Evolutionary conservation across 2,329 filamentous ascomycete genomes (phyloP).

Genomic region (Venturia pyrina): DNA sequence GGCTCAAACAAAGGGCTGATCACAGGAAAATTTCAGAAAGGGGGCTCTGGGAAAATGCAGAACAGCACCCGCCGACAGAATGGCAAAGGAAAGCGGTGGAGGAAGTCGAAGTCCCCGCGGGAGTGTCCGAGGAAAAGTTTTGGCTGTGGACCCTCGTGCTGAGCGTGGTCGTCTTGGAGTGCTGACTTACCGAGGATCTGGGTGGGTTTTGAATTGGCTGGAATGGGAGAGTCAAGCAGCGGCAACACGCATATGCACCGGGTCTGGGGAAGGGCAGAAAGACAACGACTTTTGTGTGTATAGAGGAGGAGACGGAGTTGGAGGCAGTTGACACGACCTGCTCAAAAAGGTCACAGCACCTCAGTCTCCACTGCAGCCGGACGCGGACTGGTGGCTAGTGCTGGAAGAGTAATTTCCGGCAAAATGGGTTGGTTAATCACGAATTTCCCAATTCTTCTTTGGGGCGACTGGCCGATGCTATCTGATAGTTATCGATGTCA

Average conservation of each 20-base stretch:
- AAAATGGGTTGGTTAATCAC: conserved; percentile 5
- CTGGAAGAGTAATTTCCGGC: not conserved
- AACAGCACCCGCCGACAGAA: not conserved
- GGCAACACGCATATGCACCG: not conserved
- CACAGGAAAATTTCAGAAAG: not conserved
- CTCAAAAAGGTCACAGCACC: not conserved
- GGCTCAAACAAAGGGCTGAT: not conserved
- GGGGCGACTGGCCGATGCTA: not conserved
- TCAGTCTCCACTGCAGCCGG: not conserved
- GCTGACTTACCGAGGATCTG: not conserved
- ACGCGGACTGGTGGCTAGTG: conserved; percentile 5
- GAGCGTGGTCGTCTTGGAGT: not conserved
- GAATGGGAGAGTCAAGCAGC: not conserved
- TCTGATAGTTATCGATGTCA: not conserved
- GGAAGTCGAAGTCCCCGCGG: not conserved
- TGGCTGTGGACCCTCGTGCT: conserved; percentile 1
- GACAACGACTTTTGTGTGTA: not conserved
- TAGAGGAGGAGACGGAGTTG: not conserved
- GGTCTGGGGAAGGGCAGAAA: not conserved
- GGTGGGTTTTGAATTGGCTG: not conserved
- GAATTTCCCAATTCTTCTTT: conserved; percentile 1
- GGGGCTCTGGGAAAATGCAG: not conserved
- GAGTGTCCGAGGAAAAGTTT: conserved; percentile 7
- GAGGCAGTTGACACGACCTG: not conserved
- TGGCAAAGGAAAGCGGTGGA: conserved; percentile 1